These are phyloP conservation scores for Corylus heterophylla DNA, from an alignment of 306 rosid genomes.

Conservation along the genomic window DNA sequence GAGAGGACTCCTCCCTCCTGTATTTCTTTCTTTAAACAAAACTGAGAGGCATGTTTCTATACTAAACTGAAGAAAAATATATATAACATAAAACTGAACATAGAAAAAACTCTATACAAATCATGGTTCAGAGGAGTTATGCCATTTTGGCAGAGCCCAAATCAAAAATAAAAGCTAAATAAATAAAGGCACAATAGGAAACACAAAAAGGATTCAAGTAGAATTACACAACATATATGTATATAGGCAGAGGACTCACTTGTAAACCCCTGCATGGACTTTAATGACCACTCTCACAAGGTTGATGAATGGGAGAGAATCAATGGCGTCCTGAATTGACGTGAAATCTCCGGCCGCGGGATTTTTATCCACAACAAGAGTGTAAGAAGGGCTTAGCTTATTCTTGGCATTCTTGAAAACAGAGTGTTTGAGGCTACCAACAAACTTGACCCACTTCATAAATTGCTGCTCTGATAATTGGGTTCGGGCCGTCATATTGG, in stretches of 20 bases:
- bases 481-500: slow-evolving; percentile 43
- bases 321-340: slow-evolving; percentile 78
- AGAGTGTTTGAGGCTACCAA: slow-evolving; percentile 73
- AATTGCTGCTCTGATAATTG: slow-evolving; percentile 72
- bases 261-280: slow-evolving; percentile 93
- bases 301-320: slow-evolving; percentile 80
- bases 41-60: slow-evolving; percentile 1
- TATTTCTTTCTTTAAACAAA: slow-evolving; percentile 9
- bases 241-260: slow-evolving; percentile 49
- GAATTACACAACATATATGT: neutral
- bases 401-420: slow-evolving; percentile 72
- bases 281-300: slow-evolving; percentile 88
- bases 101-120: slow-evolving; percentile 13
- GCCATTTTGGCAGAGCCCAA: too few species aligned
- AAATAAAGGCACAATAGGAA: too few species aligned
- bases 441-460: slow-evolving; percentile 84
- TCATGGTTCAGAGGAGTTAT: too few species aligned
- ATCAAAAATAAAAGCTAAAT: too few species aligned
- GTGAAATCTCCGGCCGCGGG: slow-evolving; percentile 63
- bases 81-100: too few species aligned
- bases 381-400: slow-evolving; percentile 78
- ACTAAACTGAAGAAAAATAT: neutral
- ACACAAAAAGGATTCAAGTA: too few species aligned
- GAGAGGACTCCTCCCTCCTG: too few species aligned
- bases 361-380: slow-evolving; percentile 67